Base-by-base conservation (phyloP, 1,284 basidiomycete species). In the Ganoderma sp. region DNA sequence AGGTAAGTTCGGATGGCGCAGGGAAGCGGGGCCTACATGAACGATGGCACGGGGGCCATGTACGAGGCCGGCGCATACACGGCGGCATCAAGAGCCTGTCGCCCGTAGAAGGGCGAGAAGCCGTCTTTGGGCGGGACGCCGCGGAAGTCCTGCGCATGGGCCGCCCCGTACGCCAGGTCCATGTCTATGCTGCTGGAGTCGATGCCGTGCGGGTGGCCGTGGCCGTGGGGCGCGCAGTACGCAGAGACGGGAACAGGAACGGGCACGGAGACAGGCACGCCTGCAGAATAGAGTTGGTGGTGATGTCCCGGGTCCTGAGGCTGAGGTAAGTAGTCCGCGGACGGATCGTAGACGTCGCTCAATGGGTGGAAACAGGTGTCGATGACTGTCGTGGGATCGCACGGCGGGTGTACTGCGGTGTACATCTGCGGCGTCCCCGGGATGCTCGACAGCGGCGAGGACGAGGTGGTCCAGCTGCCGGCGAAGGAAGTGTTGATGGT, bases 371-470 rank as follows among this genome's bases (percentile, higher is more conserved):
- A 57, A 48, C 66, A 69, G 64, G 64, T 59, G 50, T 70, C 70
- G 57, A 71, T 66, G 58, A 61, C 60, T 17, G 67, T 63, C 61
- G 70, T 65, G 22, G 68, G 65, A 52, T 73, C 68, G 63, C 68
- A 68, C 34, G 68, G 70, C 41, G 58, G 67, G 39, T 68, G 66
- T 22, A 72, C 45, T 19, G 65, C 58, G 34, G 75, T 66, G 69
- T 73, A 79, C 43, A 69, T 66, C 50, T 74, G 73, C 15, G 78
- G 78, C 37, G 78, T 78, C 43, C 73, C 72, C 6, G 79, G 78
- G 50, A 77, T 75, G 68, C 77, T 79, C 37, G 78, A 75, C 63
- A 75, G 69, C 34, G 79, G 76, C 10, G 79, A 79, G 17, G 75
- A 72, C 3, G 74, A 67, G 17, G 67, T 61, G 3, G 72, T 66